Conservation (phyloP, 768 basidiomycete species). For the Pholiota microspora region DNA sequence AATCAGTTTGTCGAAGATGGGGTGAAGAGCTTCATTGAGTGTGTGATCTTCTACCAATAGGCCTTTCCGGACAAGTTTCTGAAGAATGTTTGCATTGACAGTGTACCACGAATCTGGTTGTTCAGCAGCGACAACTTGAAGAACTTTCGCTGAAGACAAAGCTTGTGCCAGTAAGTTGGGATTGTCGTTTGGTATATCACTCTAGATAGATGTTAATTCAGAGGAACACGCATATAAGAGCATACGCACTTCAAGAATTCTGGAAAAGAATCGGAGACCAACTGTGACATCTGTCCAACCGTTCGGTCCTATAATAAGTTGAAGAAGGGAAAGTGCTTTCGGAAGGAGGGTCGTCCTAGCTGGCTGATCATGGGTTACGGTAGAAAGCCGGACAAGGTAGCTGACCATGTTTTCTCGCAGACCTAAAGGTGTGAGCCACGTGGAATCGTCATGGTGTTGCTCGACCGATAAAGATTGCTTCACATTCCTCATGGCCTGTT, state of each 20-base stretch:
- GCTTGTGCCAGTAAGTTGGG: conserved; percentile 60
- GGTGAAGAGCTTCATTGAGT: conserved; percentile 79
- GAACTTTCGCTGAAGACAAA: conserved; percentile 80
- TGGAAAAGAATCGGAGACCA: conserved; percentile 86
- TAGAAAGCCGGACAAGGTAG: conserved; percentile 90
- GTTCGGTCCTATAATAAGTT: conserved; percentile 73
- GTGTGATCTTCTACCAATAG: conserved; percentile 74
- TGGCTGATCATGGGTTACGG: conserved; percentile 58
- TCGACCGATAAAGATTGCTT: conserved; percentile 21
- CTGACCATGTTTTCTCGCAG: conserved; percentile 92
- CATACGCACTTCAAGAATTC: conserved; percentile 77
- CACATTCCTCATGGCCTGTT: conserved; percentile 44
- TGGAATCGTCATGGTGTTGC: conserved; percentile 21
- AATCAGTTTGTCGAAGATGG: conserved; percentile 80
- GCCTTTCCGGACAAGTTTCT: conserved; percentile 85
- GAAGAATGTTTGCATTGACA: conserved; percentile 67
- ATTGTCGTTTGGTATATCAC: conserved; percentile 67
- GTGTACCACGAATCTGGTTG: conserved; percentile 83
- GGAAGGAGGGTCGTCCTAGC: conserved; percentile 50
- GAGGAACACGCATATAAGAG: conserved; percentile 4
- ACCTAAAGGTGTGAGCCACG: conserved; percentile 75
- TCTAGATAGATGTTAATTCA: conserved; percentile 37
- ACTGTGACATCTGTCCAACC: conserved; percentile 93
- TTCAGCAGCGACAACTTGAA: conserved; percentile 81
- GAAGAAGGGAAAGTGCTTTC: conserved; percentile 64